Evolutionary conservation across 2,329 filamentous ascomycete species (phyloP), one percentile per base, ranked within the genome.

Genomic region (Phaeosphaeriaceae sp.): DNA sequence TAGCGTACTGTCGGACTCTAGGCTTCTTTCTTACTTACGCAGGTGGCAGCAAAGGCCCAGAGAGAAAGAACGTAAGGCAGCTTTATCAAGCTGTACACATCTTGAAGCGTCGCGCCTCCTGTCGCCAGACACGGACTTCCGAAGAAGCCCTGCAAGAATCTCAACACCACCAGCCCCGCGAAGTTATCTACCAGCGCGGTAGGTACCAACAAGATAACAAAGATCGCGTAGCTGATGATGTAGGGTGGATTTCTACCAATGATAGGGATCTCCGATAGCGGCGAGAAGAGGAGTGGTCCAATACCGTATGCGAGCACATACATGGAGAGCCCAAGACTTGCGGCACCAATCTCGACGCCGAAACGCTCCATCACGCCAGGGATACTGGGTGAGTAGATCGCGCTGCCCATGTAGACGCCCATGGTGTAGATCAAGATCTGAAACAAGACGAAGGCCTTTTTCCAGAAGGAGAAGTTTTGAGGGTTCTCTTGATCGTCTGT

Each of bases 161-260:
- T 73, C 24, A 82, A 74, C 13, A 89, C 85, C 66, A 90, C 82
- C 10, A 92, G 80, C 0, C 87, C 87, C 0, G 85, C 78, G 52
- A 88, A 89, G 77, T 88, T 89, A 46, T 84, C 76, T 3, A 86
- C 86, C 0, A 91, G 73, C 0, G 88, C 86, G 0, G 88, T 86
- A 0, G 89, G 88, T 17, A 91, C 83, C 6, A 84, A 86, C 11
- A 92, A 75, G 59, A 91, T 83, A 49, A 89, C 86, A 71, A 91
- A 92, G 25, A 91, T 78, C 57, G 85, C 84, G 78, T 91, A 89
- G 10, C 88, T 89, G 63, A 85, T 72, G 36, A 90, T 84, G 74
- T 92, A 92, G 6, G 89, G 84, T 0, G 86, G 85, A 66, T 88
- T 91, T 7, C 89, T 82, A 2, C 90, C 89, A 51, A 91, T 84